phyloP scores from a whole-genome alignment of 139 green algal genomes.

The Tetradesmus obliquus region DNA sequence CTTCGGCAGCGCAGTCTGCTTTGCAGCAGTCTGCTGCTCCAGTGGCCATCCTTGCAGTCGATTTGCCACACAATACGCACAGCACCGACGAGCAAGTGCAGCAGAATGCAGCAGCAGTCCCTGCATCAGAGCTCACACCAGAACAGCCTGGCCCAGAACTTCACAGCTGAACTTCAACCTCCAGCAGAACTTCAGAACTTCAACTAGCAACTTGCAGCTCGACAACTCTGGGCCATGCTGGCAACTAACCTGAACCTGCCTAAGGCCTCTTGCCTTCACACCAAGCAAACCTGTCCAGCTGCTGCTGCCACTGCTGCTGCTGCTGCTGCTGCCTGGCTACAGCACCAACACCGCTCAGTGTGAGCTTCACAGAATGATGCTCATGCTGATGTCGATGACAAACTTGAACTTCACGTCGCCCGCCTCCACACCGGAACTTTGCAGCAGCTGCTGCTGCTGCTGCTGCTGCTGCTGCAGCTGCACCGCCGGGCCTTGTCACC shows the following conservation, averaged over 20 bases:
- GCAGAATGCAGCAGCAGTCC: background rate
- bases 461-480: background rate
- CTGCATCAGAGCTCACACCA: too few species aligned
- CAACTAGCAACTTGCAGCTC: too few species aligned
- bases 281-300: background rate
- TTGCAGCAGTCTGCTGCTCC: too few species aligned
- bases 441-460: conserved; percentile 16
- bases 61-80: too few species aligned
- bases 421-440: conserved; percentile 46
- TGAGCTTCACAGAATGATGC: conserved; percentile 39
- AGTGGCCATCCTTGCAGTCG: too few species aligned
- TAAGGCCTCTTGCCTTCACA: conserved; percentile 68
- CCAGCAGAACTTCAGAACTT: too few species aligned
- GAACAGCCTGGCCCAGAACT: too few species aligned
- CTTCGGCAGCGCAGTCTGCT: too few species aligned
- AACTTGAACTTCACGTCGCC: conserved; percentile 77
- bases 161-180: too few species aligned
- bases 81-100: too few species aligned
- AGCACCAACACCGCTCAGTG: background rate
- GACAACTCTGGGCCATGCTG: background rate
- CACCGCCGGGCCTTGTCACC: too few species aligned
- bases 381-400: conserved; percentile 69
- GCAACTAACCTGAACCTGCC: conserved; percentile 67
- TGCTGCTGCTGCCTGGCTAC: background rate
- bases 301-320: conserved; percentile 34